These are phyloP conservation scores for Boletus coccyginus DNA, from an alignment of 768 basidiomycete genomes.

Conservation along the genomic window DNA sequence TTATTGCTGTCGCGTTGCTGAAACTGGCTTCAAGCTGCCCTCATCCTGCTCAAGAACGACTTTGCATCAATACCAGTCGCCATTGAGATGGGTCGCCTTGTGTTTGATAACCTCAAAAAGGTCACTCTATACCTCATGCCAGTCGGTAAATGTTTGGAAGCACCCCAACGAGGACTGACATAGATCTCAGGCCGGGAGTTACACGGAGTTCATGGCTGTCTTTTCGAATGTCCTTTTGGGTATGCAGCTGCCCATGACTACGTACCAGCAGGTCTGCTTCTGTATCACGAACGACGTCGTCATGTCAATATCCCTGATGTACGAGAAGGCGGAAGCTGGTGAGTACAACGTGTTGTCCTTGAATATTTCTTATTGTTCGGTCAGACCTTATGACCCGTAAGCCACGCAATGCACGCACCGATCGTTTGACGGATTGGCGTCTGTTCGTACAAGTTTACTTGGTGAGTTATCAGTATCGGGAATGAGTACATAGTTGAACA, in stretches of 20 bases:
- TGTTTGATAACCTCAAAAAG: conserved; percentile 59
- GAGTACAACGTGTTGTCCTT: neutral
- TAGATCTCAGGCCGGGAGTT: conserved; percentile 43
- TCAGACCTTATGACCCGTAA: conserved; percentile 45
- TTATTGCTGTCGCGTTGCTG: neutral
- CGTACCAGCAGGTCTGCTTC: conserved; percentile 54
- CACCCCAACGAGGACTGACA: neutral
- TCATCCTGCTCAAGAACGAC: conserved; percentile 56
- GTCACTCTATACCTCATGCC: conserved; percentile 44
- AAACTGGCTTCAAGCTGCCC: conserved; percentile 24
- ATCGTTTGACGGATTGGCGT: conserved; percentile 47
- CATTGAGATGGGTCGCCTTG: conserved; percentile 56
- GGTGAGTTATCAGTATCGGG: conserved; percentile 25
- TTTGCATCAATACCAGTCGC: conserved; percentile 57
- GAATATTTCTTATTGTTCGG: neutral
- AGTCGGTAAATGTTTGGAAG: conserved; percentile 17
- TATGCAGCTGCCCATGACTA: conserved; percentile 54
- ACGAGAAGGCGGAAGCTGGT: conserved; percentile 51
- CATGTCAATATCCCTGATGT: conserved; percentile 49
- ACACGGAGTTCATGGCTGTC: conserved; percentile 58
- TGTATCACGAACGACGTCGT: conserved; percentile 51
- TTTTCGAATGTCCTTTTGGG: conserved; percentile 56
- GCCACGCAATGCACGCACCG: conserved; percentile 47
- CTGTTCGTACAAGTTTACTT: conserved; percentile 48
- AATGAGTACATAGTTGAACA: neutral